These are phyloP conservation scores for Capsella bursapastoris DNA, from an alignment of 345 rosid species.

Conservation along the genomic window DNA sequence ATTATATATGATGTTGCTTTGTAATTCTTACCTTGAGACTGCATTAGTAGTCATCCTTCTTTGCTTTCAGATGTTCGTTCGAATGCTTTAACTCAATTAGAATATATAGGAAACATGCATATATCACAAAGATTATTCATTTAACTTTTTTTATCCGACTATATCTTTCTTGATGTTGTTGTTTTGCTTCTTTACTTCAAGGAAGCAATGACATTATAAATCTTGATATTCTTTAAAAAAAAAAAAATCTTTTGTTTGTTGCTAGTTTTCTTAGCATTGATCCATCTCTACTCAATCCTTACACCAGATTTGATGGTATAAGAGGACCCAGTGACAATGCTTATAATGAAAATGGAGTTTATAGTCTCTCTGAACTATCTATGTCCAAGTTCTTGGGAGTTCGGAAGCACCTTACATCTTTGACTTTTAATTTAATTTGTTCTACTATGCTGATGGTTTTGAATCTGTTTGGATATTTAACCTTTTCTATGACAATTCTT, in stretches of 20 bases:
- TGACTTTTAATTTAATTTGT: background rate
- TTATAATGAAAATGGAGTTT: slow-evolving; percentile 51
- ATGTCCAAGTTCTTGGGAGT: slow-evolving; percentile 50
- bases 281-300: slow-evolving; percentile 24
- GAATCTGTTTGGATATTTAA: background rate
- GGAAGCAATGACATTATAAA: background rate
- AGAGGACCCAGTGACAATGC: slow-evolving; percentile 42
- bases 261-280: slow-evolving; percentile 19
- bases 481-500: background rate
- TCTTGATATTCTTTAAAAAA: too few species aligned
- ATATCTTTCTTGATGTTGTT: slow-evolving; percentile 17
- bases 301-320: slow-evolving; percentile 33
- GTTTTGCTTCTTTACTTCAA: background rate
- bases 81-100: background rate
- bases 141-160: background rate
- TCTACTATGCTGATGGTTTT: background rate
- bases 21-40: background rate
- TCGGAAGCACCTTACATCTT: slow-evolving; percentile 51
- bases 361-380: slow-evolving; percentile 51
- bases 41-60: slow-evolving; percentile 13
- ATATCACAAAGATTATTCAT: background rate
- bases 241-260: background rate
- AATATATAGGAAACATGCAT: background rate
- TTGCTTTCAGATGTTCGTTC: slow-evolving; percentile 6
- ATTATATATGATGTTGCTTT: background rate